Evolutionary conservation across 768 basidiomycete genomes (phyloP), one percentile per base, ranked within the genome.

Genomic region (Sporobolomyces phaffii): DNA sequence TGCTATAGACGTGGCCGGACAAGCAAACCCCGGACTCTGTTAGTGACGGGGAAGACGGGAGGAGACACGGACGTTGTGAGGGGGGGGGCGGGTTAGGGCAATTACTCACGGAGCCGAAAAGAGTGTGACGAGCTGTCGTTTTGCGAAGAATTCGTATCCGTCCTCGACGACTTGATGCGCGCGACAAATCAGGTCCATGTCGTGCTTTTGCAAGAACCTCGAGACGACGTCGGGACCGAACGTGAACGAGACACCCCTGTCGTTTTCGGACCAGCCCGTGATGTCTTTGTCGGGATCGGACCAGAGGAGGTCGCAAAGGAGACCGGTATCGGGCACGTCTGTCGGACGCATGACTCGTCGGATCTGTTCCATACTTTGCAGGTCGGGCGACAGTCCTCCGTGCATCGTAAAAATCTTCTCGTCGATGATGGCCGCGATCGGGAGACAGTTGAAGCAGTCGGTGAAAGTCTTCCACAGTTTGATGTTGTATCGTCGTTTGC

Each of bases 351-450:
- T 97, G 58, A 99, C 91, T 77, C 94, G 84, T 78, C 94, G 84
- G 84, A 99, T 98, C 82, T 99, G 94, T 80, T 98, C 94, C 94
- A 98, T 96, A 76, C 90, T 91, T 82, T 97, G 93, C 68, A 99
- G 81, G 79, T 97, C 94, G 49, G 94, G 94, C 78, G 90, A 92
- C 73, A 97, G 82, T 56, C 94, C 94, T 60, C 94, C 94, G 76
- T 98, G 94, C 94, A 98, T 98, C 56, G 92, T 96, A 80, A 99
- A 97, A 78, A 99, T 99, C 82, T 98, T 99, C 81, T 98, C 94
- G 80, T 98, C 94, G 78, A 99, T 97, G 80, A 99, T 97, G 74
- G 94, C 94, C 52, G 94, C 94, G 78, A 99, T 97, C 41, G 94
- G 94, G 72, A 97, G 82, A 78, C 94, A 98, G 82, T 99, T 99